These are phyloP conservation scores for Mortierella sp. DNA, from an alignment of 371 early-diverging fungal genomes.

Conservation along the genomic window DNA sequence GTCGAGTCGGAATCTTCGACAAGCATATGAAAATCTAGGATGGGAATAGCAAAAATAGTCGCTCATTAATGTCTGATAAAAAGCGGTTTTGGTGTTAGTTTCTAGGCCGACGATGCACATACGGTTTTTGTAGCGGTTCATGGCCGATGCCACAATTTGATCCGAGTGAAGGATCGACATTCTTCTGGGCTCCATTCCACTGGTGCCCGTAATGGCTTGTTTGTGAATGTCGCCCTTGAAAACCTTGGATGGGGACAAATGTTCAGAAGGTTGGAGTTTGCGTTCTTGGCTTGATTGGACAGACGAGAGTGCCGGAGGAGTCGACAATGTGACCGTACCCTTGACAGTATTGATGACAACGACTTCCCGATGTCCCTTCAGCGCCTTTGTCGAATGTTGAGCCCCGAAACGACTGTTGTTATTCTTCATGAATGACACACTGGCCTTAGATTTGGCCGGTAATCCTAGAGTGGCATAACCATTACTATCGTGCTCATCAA, in stretches of 20 bases:
- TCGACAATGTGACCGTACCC: conserved; percentile 22
- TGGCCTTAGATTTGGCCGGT: no score
- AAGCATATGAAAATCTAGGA: conserved; percentile 47
- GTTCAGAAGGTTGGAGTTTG: not conserved
- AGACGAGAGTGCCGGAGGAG: not conserved
- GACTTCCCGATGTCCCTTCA: conserved; percentile 14
- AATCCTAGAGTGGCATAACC: no score
- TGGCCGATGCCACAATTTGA: conserved; percentile 58
- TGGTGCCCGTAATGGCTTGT: not conserved
- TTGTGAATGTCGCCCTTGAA: conserved; percentile 12
- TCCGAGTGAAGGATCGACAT: conserved; percentile 63
- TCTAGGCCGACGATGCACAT: no score
- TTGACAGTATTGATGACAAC: conserved; percentile 34
- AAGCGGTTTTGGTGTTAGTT: no score
- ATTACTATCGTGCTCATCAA: no score
- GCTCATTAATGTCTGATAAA: no score
- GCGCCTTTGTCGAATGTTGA: conserved; percentile 6
- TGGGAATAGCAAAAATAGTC: not conserved
- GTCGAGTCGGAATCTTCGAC: conserved; percentile 53
- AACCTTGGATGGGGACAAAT: not conserved
- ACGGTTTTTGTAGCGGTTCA: conserved; percentile 61
- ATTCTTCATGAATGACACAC: conserved; percentile 5
- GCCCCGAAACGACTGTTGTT: not conserved
- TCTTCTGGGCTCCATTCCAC: conserved; percentile 21
- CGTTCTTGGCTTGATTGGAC: not conserved